These are phyloP conservation scores for Vararia minispora DNA, from an alignment of 768 basidiomycete genomes.

Conservation along the genomic window DNA sequence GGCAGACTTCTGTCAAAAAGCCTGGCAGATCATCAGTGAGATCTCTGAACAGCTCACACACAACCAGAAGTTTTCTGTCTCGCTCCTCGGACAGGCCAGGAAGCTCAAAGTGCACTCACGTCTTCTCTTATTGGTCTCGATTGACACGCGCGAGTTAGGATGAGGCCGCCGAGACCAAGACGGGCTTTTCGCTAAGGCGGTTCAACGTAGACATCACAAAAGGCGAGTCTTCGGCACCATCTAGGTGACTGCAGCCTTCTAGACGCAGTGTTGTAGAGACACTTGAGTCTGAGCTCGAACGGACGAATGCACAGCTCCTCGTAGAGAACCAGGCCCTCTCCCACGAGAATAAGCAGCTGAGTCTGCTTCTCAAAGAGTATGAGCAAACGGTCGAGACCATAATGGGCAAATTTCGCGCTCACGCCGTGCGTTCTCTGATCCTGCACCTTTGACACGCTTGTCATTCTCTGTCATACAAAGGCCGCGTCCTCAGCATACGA, in stretches of 20 bases:
- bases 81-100: constrained; percentile 30
- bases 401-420: constrained; percentile 91
- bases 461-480: constrained; percentile 28
- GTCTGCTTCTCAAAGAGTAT: constrained; percentile 83
- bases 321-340: constrained; percentile 89
- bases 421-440: constrained; percentile 52
- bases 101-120: constrained; percentile 28
- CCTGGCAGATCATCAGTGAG: constrained; percentile 20
- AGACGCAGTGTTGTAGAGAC: constrained; percentile 44
- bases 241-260: not conserved
- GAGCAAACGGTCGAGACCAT: constrained; percentile 91
- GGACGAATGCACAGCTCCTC: constrained; percentile 77
- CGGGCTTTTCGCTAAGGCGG: constrained; percentile 28
- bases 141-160: constrained; percentile 4
- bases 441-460: constrained; percentile 5
- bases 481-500: constrained; percentile 92
- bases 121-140: not conserved
- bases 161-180: constrained; percentile 18
- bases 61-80: constrained; percentile 30
- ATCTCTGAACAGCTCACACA: constrained; percentile 31
- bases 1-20: constrained; percentile 8
- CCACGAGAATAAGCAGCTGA: constrained; percentile 94
- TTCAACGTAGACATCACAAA: constrained; percentile 37
- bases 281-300: constrained; percentile 89
- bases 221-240: constrained; percentile 16